Conservation (phyloP, 202 grass and related monocot genomes). For the Musa balbisiana region DNA sequence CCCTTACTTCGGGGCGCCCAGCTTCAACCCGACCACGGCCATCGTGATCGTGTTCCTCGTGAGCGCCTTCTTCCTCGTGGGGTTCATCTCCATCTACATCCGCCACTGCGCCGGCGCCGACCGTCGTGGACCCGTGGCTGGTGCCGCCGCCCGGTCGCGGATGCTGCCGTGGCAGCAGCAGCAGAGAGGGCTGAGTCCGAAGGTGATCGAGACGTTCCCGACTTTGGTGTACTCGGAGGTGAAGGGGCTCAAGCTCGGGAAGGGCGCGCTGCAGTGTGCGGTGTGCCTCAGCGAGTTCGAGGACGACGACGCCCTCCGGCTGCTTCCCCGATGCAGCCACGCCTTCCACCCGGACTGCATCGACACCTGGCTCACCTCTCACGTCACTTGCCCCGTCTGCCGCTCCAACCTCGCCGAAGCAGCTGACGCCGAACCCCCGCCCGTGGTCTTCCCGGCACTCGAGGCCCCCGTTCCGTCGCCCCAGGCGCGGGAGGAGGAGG, state of each 20-base stretch:
- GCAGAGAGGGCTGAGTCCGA: slow-evolving; percentile 43
- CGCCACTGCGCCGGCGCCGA: slow-evolving; percentile 42
- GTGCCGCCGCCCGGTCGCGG: slow-evolving; percentile 27
- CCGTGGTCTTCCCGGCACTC: background rate
- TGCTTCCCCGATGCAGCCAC: slow-evolving; percentile 71
- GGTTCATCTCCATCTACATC: slow-evolving; percentile 82
- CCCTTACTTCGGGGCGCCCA: background rate
- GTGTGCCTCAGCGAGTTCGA: slow-evolving; percentile 91
- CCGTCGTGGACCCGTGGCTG: slow-evolving; percentile 1
- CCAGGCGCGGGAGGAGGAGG: background rate
- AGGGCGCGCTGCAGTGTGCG: slow-evolving; percentile 68
- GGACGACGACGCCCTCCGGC: slow-evolving; percentile 61
- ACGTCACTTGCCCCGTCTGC: slow-evolving; percentile 91
- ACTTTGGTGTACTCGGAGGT: slow-evolving; percentile 65
- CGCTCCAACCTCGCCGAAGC: slow-evolving; percentile 51
- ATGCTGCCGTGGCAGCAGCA: slow-evolving; percentile 30
- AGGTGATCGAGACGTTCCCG: slow-evolving; percentile 61
- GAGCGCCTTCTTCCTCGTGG: slow-evolving; percentile 58
- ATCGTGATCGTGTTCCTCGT: slow-evolving; percentile 78
- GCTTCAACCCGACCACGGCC: slow-evolving; percentile 63
- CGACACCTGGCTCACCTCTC: slow-evolving; percentile 70
- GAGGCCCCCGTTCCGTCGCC: background rate
- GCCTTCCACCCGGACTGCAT: slow-evolving; percentile 92
- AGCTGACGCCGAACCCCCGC: background rate
- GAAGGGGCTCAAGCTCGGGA: slow-evolving; percentile 47